These are phyloP conservation scores for Hysterangium stoloniferum DNA, from an alignment of 768 basidiomycete species.

Conservation along the genomic window DNA sequence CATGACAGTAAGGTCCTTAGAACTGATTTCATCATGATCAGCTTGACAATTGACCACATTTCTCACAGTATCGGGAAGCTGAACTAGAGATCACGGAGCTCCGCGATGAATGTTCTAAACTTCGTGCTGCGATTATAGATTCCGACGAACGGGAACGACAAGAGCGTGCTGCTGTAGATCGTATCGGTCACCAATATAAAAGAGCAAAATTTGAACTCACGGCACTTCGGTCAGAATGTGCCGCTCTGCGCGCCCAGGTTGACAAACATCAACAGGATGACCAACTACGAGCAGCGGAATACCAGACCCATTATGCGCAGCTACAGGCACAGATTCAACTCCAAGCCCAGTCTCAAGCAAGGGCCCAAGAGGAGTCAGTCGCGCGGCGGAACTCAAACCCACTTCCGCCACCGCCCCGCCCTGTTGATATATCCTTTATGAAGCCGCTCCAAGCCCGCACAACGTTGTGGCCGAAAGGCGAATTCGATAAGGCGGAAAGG, in stretches of 20 bases:
- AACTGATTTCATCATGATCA: background rate
- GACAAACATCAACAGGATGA: slow-evolving; percentile 3
- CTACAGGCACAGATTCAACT: background rate
- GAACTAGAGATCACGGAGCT: background rate
- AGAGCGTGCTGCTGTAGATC: background rate
- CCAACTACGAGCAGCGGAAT: slow-evolving; percentile 2
- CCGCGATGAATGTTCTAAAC: background rate
- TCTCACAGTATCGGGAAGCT: background rate
- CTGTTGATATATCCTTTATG: slow-evolving; percentile 22
- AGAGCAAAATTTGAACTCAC: slow-evolving; percentile 3
- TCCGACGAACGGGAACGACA: background rate
- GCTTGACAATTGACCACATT: background rate
- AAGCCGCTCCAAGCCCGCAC: background rate
- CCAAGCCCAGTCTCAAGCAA: slow-evolving; percentile 2
- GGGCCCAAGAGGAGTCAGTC: background rate
- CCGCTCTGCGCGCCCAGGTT: background rate
- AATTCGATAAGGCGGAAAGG: no score
- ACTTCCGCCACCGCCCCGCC: slow-evolving; percentile 49
- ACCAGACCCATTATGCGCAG: slow-evolving; percentile 3
- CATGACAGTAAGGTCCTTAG: background rate
- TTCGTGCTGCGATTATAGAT: background rate
- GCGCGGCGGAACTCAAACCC: slow-evolving; percentile 37
- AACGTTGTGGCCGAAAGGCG: background rate
- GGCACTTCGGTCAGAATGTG: slow-evolving; percentile 3
- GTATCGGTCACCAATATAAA: slow-evolving; percentile 2